Evolutionary conservation across 2,329 filamentous ascomycete genomes (phyloP).

Genomic region (Plenodomus tracheiphilus): DNA sequence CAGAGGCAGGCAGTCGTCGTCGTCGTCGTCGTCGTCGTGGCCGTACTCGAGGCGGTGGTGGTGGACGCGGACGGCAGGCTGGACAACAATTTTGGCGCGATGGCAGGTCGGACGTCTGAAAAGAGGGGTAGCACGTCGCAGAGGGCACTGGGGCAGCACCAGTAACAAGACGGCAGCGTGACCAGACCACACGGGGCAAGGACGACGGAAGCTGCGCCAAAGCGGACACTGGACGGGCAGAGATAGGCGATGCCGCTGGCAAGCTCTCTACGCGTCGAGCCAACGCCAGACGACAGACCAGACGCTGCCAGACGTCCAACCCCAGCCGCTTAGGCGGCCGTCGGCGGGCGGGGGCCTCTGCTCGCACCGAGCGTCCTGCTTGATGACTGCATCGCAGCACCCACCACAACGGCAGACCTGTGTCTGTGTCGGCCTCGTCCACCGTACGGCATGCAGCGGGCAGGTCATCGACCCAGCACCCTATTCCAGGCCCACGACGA

Average conservation of each 20-base stretch:
- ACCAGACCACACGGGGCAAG: neutral
- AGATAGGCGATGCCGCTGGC: neutral
- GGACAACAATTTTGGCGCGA: slow-evolving; percentile 10
- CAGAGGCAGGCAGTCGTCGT: neutral
- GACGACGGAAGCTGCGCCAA: neutral
- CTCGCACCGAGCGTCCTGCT: slow-evolving; percentile 7
- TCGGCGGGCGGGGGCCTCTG: too few species aligned
- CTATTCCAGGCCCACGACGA: too few species aligned
- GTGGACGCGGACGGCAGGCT: slow-evolving; percentile 6
- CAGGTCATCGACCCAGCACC: too few species aligned
- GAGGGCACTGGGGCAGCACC: neutral
- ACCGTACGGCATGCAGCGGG: neutral
- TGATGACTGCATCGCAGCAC: slow-evolving; percentile 8
- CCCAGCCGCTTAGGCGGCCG: too few species aligned
- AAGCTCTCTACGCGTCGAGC: slow-evolving; percentile 5
- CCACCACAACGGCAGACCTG: slow-evolving; percentile 9
- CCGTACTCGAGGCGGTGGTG: neutral
- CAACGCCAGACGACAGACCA: too few species aligned
- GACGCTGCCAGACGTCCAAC: too few species aligned
- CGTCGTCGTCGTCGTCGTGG: neutral
- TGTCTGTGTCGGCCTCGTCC: slow-evolving; percentile 1
- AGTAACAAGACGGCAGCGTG: neutral
- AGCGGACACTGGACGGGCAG: neutral
- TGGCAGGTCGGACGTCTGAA: slow-evolving; percentile 6
- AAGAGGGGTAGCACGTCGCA: slow-evolving; percentile 2